Percentiles rank a stretch among this genome's conserved stretches.
Evolutionary conservation across 140 eudicot genomes (phyloP).

Genomic region (Stevia rebaudiana): DNA sequence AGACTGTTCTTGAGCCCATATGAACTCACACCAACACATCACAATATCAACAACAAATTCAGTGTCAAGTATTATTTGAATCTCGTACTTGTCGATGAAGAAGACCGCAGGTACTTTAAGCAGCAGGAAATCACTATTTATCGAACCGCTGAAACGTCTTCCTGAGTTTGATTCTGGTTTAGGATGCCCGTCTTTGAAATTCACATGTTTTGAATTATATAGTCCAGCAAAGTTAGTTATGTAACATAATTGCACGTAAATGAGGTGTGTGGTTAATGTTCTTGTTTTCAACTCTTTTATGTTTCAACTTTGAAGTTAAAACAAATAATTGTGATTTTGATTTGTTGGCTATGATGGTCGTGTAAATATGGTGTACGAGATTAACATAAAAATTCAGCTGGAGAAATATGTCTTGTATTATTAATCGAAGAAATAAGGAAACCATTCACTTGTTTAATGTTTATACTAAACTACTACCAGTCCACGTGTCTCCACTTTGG

Average conservation of each 20-base stretch:
- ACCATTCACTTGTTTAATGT: too few species aligned
- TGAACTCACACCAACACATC: slow-evolving; percentile 92
- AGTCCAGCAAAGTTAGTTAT: slow-evolving; percentile 20
- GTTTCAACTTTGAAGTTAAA: slow-evolving; percentile 11
- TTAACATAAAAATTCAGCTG: too few species aligned
- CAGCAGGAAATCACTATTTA: slow-evolving; percentile 90
- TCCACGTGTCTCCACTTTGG: too few species aligned
- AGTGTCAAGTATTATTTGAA: slow-evolving; percentile 93
- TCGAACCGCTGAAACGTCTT: slow-evolving; percentile 58
- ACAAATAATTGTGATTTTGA: not conserved
- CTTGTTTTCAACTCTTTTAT: slow-evolving; percentile 19
- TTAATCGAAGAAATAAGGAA: too few species aligned
- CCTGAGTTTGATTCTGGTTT: slow-evolving; percentile 21
- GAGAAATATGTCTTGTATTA: too few species aligned
- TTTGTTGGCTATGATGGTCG: too few species aligned
- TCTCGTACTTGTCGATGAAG: slow-evolving; percentile 95
- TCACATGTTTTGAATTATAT: not conserved
- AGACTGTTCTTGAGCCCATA: slow-evolving; percentile 93
- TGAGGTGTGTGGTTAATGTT: slow-evolving; percentile 11
- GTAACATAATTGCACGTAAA: slow-evolving; percentile 22
- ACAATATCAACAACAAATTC: slow-evolving; percentile 92
- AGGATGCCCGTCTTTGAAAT: not conserved
- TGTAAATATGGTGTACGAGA: too few species aligned
- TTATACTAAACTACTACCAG: too few species aligned
- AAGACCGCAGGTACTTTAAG: slow-evolving; percentile 94